Evolutionary conservation across 768 basidiomycete species (phyloP).

Genomic region (Phaffia australis): DNA sequence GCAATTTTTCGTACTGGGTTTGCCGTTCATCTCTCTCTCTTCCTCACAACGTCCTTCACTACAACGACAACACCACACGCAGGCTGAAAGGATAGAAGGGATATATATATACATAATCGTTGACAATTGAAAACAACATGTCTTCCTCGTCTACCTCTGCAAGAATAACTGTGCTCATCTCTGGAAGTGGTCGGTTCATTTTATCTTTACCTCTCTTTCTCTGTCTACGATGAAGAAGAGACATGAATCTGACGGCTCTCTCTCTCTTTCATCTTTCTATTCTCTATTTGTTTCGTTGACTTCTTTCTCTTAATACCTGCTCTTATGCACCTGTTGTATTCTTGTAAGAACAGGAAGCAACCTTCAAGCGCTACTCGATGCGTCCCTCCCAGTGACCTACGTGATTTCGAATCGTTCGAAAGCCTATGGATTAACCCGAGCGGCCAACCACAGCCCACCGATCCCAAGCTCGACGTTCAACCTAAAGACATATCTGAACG

Average conservation of each 20-base stretch:
- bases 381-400: slow-evolving; percentile 50
- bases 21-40: background rate
- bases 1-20: background rate
- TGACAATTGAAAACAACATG: no score
- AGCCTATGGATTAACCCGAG: slow-evolving; percentile 80
- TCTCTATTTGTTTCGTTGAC: slow-evolving; percentile 4
- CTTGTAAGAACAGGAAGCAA: slow-evolving; percentile 60
- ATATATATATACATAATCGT: no score
- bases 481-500: slow-evolving; percentile 60
- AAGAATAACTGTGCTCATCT: slow-evolving; percentile 52
- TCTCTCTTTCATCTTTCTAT: background rate
- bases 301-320: background rate
- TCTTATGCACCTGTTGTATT: background rate
- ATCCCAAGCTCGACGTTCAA: slow-evolving; percentile 75
- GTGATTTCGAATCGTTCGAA: slow-evolving; percentile 88
- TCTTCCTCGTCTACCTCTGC: background rate
- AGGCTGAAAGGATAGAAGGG: no score
- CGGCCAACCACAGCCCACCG: slow-evolving; percentile 50
- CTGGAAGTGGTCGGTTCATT: slow-evolving; percentile 48
- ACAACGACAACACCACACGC: background rate
- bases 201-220: no score
- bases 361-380: slow-evolving; percentile 90
- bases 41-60: background rate
- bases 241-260: no score
- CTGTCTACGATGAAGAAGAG: no score